Evolutionary conservation across 1,284 basidiomycete genomes (phyloP), one percentile per base, ranked within the genome.

Genomic region (Moniliophthora roreri): DNA sequence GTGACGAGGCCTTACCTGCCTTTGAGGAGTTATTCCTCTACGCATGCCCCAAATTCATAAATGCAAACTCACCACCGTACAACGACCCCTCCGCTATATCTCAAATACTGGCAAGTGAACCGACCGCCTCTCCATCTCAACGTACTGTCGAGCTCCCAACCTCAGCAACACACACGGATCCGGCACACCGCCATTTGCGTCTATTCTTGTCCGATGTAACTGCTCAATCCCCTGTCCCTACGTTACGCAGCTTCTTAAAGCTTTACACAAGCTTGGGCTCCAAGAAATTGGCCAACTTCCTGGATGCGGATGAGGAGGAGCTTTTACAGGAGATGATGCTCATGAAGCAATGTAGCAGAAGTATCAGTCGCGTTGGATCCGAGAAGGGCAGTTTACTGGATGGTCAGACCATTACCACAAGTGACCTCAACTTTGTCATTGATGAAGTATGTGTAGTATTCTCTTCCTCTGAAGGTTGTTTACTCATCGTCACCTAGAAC

Each of bases 311-410:
- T 62, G 95, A 98, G 73, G 95, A 98, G 68, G 91, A 94, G 68
- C 87, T 98, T 62, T 81, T 98, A 52, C 91, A 96, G 74, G 92
- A 95, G 80, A 84, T 98, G 80, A 98, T 98, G 93, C 88, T 95
- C 44, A 84, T 97, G 75, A 98, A 99, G 77, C 87, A 89, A 59
- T 85, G 87, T 1, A 92, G 89, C 62, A 82, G 91, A 66, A 85
- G 82, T 53, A 76, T 91, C 55, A 83, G 86, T 60, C 74, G 86
- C 1, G 78, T 82, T 20, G 77, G 74, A 53, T 70, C 55, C 20
- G 70, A 73, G 49, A 76, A 77, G 52, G 79, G 76, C 28, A 81
- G 87, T 45, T 76, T 98, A 44, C 74, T 98, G 54, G 90, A 93
- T 59, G 95, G 95, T 1, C 84, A 94, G 66, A 85, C 86, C 62